phyloP scores from a whole-genome alignment of 345 rosid species.

The Cardamine chenopodiifolia region DNA sequence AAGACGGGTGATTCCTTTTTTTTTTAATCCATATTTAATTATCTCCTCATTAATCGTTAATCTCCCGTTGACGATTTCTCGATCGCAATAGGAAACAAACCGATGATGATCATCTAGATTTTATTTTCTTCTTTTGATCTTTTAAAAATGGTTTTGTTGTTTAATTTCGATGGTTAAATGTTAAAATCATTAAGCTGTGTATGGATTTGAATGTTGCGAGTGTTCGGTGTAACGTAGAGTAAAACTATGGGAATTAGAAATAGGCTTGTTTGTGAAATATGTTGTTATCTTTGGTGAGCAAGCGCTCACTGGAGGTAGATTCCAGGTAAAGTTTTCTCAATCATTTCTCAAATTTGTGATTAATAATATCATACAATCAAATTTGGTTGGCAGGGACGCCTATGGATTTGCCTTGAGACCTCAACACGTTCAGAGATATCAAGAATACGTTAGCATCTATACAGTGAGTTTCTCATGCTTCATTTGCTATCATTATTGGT shows the following conservation, averaged over 20 bases:
- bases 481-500: not conserved
- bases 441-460: conserved; percentile 68
- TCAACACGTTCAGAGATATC: conserved; percentile 81
- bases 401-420: conserved; percentile 98
- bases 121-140: conserved; percentile 21
- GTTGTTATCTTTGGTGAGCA: conserved; percentile 97
- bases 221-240: conserved; percentile 38
- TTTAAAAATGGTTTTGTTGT: not conserved
- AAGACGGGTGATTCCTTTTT: conserved; percentile 45
- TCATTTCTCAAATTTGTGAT: not conserved
- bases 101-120: conserved; percentile 9
- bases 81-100: not conserved
- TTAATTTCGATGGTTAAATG: not conserved
- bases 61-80: conserved; percentile 47
- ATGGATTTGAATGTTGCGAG: conserved; percentile 20
- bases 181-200: conserved; percentile 8
- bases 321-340: conserved; percentile 61
- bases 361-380: not conserved
- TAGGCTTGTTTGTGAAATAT: conserved; percentile 61
- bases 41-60: conserved; percentile 39
- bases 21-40: conserved; percentile 36
- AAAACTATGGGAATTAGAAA: conserved; percentile 73
- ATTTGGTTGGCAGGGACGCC: conserved; percentile 59
- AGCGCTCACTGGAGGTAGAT: conserved; percentile 89
- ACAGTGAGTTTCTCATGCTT: conserved; percentile 49